Base-by-base conservation (phyloP, 345 rosid species). In the Kernera saxatilis region DNA sequence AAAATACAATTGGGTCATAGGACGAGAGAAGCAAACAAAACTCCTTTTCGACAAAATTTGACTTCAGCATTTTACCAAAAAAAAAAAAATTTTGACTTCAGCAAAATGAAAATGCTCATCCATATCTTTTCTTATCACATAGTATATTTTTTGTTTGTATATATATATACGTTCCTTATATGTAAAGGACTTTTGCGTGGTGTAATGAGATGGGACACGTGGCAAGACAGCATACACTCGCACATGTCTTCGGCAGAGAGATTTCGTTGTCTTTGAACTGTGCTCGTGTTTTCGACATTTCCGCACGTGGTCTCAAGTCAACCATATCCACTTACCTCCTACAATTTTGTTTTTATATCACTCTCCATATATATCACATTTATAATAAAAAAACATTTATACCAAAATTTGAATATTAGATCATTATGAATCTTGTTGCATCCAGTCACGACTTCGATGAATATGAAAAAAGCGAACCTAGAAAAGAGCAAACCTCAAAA, bases 301-400 rank as follows among this genome's bases (percentile, higher is more conserved):
- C 29, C 53, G 72, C 78, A 74, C 78, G 78, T 74, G 72, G 29
- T 66, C 67, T 66, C 72, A 46, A 73, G 72, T 74, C 67, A 74
- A 74, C 72, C 53, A 22, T 65, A 64, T 65, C 71, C 72, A 73
- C 65, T 30, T 37, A 53, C 11, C 55, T 32, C 32, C 14, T 51
- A 3, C 7, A 6, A 1, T 71, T 51, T 40, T 51, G 60, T 32
- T 61, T 49, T 4, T 40, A 49, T 30, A 22, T 44, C 44, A 52
- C 62, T 22, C 35, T 37, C 13, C n/a, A 22, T 25, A 19, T 3
- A 23, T 33, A 19, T 18, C n/a, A n/a, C n/a, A n/a, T n/a, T n/a
- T n/a, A n/a, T n/a, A n/a, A n/a, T n/a, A n/a, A n/a, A n/a, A n/a
- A n/a, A n/a, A n/a, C 11, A 55, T 33, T 30, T 33, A 32, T 23